These are phyloP conservation scores for Hysterium pulicare DNA, from an alignment of 2,329 filamentous ascomycete species.

Conservation along the genomic window DNA sequence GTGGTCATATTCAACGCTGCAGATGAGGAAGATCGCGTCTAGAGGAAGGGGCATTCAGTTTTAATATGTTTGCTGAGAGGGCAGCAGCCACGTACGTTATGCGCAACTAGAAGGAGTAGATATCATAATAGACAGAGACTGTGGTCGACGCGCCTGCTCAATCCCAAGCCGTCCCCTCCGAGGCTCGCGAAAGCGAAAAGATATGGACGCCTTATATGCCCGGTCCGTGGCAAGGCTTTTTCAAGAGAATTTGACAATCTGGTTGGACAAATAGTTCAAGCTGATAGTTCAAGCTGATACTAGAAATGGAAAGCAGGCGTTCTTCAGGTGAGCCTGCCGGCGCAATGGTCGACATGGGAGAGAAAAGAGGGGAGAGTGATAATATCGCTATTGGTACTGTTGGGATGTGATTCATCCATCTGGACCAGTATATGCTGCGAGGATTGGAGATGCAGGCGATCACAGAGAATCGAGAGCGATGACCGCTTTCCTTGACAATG, in stretches of 20 bases:
- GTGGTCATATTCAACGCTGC: no score
- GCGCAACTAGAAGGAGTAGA: no score
- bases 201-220: neutral
- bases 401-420: neutral
- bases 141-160: neutral
- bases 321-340: neutral
- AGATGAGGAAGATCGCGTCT: no score
- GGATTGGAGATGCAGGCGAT: neutral
- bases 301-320: conserved; percentile 1
- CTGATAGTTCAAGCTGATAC: neutral
- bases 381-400: neutral
- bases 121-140: conserved; percentile 2
- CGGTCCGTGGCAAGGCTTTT: neutral
- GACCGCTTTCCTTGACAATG: neutral
- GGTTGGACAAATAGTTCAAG: neutral
- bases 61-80: no score
- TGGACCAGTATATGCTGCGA: neutral
- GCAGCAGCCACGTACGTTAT: no score
- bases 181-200: neutral
- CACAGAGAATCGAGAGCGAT: neutral
- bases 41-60: no score
- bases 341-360: neutral
- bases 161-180: neutral
- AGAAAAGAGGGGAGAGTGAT: neutral
- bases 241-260: neutral